Evolutionary conservation across 352 stramenopile genomes (phyloP).

Genomic region (Phytophthora aleatoria): DNA sequence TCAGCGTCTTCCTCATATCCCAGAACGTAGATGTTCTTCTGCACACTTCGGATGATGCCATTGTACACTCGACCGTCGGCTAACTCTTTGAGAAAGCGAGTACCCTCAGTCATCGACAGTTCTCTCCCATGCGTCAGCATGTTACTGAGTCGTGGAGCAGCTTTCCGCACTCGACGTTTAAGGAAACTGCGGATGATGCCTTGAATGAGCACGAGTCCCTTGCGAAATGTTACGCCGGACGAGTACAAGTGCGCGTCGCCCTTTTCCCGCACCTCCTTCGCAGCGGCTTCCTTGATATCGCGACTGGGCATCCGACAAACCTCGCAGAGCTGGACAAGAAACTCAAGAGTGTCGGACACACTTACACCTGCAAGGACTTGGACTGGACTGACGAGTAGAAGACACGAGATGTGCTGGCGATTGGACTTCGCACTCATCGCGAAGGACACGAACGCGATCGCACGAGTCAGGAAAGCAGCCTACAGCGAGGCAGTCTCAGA

Average conservation of each 20-base stretch:
- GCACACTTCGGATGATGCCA: slow-evolving; percentile 54
- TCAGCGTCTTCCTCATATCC: slow-evolving; percentile 67
- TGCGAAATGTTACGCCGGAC: slow-evolving; percentile 72
- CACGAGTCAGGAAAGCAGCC: slow-evolving; percentile 79
- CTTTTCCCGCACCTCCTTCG: slow-evolving; percentile 60
- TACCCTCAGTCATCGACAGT: slow-evolving; percentile 55
- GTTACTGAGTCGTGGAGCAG: slow-evolving; percentile 3
- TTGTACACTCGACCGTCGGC: slow-evolving; percentile 70
- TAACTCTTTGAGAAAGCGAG: slow-evolving; percentile 76
- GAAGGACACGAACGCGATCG: slow-evolving; percentile 76
- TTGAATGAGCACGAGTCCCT: slow-evolving; percentile 72
- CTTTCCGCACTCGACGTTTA: slow-evolving; percentile 46
- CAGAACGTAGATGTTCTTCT: slow-evolving; percentile 54
- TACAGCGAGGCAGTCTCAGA: slow-evolving; percentile 10
- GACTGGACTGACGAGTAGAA: slow-evolving; percentile 85
- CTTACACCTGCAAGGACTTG: slow-evolving; percentile 76
- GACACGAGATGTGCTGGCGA: slow-evolving; percentile 55
- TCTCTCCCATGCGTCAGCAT: slow-evolving; percentile 2
- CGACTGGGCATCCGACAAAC: slow-evolving; percentile 55
- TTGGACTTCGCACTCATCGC: slow-evolving; percentile 47
- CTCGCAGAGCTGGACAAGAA: slow-evolving; percentile 72
- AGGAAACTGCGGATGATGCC: slow-evolving; percentile 75
- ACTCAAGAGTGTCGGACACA: slow-evolving; percentile 74
- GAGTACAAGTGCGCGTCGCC: slow-evolving; percentile 78
- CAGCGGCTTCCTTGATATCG: slow-evolving; percentile 58